Evolutionary conservation across 805 yeast genomes (phyloP), one percentile per base, ranked within the genome.

Genomic region (Yarrowia deformans): DNA sequence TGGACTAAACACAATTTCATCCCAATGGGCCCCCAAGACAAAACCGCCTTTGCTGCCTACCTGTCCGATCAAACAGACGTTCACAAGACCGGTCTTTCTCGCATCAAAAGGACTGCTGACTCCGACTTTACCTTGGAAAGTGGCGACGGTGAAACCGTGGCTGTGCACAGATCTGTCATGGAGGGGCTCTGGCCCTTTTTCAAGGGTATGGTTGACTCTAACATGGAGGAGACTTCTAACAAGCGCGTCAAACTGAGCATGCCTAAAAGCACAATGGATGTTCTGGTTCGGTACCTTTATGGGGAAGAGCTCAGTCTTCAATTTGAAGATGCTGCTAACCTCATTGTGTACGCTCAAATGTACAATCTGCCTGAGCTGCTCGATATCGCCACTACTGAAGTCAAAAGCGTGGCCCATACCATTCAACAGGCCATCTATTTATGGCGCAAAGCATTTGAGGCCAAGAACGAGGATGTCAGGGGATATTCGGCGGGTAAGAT

Each of bases 151-250:
- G 19, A 16, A n/a, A n/a, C 18, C 4, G n/a, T 32, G n/a, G n/a
- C 16, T 37, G 54, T 49, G 9, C 54, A 49, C 54, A 49, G 16
- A 13, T 14, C 54, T 9, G 54, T 49, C 8, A n/a, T 49, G 54
- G 54, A 29, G 19, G 35, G 35, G 14, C 19, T 49, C 14, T 49
- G 54, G 54, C 54, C 54, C 3, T 49, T 49, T 32, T 49, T 49
- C 54, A 32, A 32, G 8, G 37, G 39, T 14, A 9, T 49, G 39
- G 19, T 49, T 16, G 37, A 9, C 7, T 32, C 37, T 2, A 29
- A 49, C 14, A 49, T 49, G 54, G 8, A 32, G 13, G 54, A 49
- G 37, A n/a, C n/a, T 2, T 14, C 37, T 7, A 10, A 32, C 2
- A 32, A n/a, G 7, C 4, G 10, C 13, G 54, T 32, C 18, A 14